phyloP scores from a whole-genome alignment of 1,284 basidiomycete species.

The Sporisorium graminicola region DNA sequence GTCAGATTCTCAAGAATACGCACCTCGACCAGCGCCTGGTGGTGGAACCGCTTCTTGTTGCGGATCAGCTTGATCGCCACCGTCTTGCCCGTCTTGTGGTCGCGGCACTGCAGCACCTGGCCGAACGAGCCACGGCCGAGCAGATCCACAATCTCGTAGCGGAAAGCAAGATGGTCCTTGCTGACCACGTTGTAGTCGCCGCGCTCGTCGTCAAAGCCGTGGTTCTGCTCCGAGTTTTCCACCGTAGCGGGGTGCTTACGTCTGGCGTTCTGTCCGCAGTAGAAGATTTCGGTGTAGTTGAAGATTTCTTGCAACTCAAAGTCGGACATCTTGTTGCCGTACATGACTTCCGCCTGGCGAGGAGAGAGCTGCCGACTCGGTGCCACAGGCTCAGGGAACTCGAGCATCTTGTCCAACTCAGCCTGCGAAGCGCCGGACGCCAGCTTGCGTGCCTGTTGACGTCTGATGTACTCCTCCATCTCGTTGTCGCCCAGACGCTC shows the following conservation, averaged over 20 bases:
- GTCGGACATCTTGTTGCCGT: constrained; percentile 70
- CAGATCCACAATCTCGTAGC: constrained; percentile 92
- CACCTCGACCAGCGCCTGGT: constrained; percentile 97
- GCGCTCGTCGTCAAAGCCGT: constrained; percentile 97
- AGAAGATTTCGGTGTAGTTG: constrained; percentile 88
- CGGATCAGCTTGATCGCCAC: constrained; percentile 99
- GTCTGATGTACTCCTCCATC: constrained; percentile 92
- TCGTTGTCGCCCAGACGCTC: constrained; percentile 92
- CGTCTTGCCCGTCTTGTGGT: constrained; percentile 94
- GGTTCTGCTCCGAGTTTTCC: constrained; percentile 85
- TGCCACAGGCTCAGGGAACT: constrained; percentile 88
- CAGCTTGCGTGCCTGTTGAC: constrained; percentile 88
- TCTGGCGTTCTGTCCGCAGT: constrained; percentile 74
- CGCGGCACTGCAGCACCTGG: constrained; percentile 94
- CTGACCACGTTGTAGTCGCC: constrained; percentile 94
- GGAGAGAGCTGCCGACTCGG: constrained; percentile 80
- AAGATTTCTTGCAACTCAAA: constrained; percentile 93
- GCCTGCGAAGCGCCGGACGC: constrained; percentile 82
- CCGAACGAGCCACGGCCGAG: constrained; percentile 99
- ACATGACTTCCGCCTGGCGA: constrained; percentile 72
- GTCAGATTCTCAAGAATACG: constrained; percentile 95
- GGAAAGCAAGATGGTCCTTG: constrained; percentile 93
- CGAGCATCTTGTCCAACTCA: constrained; percentile 87
- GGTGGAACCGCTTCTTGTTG: constrained; percentile 99
- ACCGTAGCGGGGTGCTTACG: constrained; percentile 69